Conservation (phyloP, 2,329 filamentous ascomycete genomes). For the Huntiella moniliformis region DNA sequence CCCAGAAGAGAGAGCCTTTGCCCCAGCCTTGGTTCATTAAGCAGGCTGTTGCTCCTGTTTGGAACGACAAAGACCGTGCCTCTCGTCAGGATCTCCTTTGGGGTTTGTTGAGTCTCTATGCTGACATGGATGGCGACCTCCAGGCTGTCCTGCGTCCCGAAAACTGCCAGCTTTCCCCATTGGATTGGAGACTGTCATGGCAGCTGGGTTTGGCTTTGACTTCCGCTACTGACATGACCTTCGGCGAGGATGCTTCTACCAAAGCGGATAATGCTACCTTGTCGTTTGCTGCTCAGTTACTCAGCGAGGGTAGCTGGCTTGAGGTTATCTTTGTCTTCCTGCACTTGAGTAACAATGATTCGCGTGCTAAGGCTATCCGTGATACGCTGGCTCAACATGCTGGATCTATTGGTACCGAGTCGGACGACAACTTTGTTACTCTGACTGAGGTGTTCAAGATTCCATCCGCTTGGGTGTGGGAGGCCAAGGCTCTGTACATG, state of each 20-base stretch:
- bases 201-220: constrained; percentile 56
- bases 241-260: constrained; percentile 32
- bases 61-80: constrained; percentile 39
- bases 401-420: constrained; percentile 40
- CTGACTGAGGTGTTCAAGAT: constrained; percentile 49
- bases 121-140: constrained; percentile 36
- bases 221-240: constrained; percentile 30
- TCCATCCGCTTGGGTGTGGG: constrained; percentile 64
- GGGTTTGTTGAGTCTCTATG: constrained; percentile 68
- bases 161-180: constrained; percentile 54
- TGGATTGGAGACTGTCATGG: constrained; percentile 65
- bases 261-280: constrained; percentile 48
- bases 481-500: constrained; percentile 69
- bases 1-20: constrained; percentile 48
- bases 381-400: constrained; percentile 60
- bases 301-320: constrained; percentile 45
- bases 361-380: constrained; percentile 48
- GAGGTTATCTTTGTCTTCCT: constrained; percentile 60
- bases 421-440: constrained; percentile 32
- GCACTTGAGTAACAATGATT: constrained; percentile 45
- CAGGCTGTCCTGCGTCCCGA: constrained; percentile 59
- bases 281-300: constrained; percentile 46
- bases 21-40: constrained; percentile 57
- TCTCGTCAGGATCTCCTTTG: constrained; percentile 63
- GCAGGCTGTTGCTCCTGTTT: constrained; percentile 36